Evolutionary conservation across 371 early-diverging fungal species (phyloP).

Genomic region (Enterospora canceri): DNA sequence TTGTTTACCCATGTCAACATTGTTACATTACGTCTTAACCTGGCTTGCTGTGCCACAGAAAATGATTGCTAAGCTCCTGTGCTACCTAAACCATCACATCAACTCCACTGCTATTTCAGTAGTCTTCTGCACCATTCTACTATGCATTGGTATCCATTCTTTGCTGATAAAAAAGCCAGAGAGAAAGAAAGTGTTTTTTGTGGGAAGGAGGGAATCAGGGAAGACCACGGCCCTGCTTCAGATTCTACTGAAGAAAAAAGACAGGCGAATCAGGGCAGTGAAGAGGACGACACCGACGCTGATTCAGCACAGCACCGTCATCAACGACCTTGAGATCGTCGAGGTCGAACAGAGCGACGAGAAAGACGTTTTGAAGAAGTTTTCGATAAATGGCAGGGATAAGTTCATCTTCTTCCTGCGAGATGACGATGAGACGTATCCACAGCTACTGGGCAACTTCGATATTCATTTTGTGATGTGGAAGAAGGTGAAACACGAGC

Average conservation of each 20-base stretch:
- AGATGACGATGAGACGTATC: constrained; percentile 9
- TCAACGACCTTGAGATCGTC: background rate
- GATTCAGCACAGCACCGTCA: background rate
- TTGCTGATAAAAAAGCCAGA: background rate
- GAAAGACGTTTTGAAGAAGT: constrained; percentile 8
- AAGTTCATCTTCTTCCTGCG: constrained; percentile 10
- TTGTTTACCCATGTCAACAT: no score
- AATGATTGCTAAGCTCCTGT: no score
- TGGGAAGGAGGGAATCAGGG: constrained; percentile 1
- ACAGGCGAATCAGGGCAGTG: background rate
- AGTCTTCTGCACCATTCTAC: no score
- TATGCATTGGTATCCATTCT: no score
- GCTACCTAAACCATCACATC: no score
- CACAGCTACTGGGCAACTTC: background rate
- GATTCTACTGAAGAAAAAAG: background rate
- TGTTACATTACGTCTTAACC: no score
- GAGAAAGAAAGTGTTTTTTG: background rate
- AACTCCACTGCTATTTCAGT: no score
- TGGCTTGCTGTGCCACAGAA: no score
- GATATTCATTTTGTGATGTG: constrained; percentile 12
- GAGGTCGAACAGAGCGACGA: background rate
- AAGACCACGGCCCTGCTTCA: background rate
- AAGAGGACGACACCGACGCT: constrained; percentile 4
- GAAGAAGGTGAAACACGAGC: background rate
- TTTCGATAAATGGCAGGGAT: constrained; percentile 2